phyloP scores from a whole-genome alignment of 108 stramenopile genomes.

The Nitzschia palea region DNA sequence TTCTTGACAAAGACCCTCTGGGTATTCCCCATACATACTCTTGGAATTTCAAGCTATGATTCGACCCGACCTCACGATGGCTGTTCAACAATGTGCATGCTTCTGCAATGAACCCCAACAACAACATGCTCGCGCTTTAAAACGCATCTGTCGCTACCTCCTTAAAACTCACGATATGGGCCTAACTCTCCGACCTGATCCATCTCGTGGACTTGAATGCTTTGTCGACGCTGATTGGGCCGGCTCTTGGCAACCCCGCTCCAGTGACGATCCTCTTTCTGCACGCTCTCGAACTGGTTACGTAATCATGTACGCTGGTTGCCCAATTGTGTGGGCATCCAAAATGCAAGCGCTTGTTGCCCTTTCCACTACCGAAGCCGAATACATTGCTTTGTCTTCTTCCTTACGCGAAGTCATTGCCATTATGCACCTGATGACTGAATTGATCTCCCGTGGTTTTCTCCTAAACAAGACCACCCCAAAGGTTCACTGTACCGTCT shows the following conservation, averaged over 20 bases:
- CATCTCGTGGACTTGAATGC: constrained; percentile 31
- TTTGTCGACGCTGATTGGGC: constrained; percentile 6
- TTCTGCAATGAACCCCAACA: constrained; percentile 22
- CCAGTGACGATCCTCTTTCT: neutral
- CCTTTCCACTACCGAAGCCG: constrained; percentile 51
- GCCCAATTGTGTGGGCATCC: constrained; percentile 47
- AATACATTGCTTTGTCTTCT: constrained; percentile 32
- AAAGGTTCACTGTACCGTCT: too few relatives aligned
- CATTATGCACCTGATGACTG: too few relatives aligned
- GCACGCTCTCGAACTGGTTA: neutral
- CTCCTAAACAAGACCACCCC: too few relatives aligned
- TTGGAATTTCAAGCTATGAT: too few relatives aligned
- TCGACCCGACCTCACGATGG: neutral
- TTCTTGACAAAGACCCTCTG: too few relatives aligned
- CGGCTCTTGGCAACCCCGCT: neutral
- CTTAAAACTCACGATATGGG: constrained; percentile 36
- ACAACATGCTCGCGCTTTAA: constrained; percentile 34
- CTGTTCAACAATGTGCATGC: constrained; percentile 23
- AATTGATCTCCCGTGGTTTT: too few relatives aligned
- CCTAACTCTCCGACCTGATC: constrained; percentile 24
- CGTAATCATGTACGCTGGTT: constrained; percentile 11
- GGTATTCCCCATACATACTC: too few relatives aligned
- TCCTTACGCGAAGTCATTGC: neutral
- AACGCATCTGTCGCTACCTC: constrained; percentile 42
- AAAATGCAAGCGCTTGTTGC: constrained; percentile 46